Conservation (phyloP, 345 rosid genomes). For the Rhodomyrtus tomentosa region DNA sequence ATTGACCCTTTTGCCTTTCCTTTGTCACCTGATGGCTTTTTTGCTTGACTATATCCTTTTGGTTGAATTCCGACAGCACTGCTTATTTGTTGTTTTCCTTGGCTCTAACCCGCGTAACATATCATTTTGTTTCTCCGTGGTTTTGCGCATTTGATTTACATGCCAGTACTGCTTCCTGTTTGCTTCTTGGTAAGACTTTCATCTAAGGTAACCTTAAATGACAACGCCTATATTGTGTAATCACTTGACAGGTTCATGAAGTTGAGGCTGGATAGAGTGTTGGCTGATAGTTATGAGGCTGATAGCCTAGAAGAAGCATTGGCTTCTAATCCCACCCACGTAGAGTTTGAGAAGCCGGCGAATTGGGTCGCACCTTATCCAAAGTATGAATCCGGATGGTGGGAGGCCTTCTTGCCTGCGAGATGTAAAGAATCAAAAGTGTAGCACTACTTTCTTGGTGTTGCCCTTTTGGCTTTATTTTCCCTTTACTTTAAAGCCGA, state of each 20-base stretch:
- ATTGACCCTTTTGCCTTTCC: no score
- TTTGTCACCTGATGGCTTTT: no score
- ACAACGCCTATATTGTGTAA: background rate
- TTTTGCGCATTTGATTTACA: background rate
- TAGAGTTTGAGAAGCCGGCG: conserved; percentile 71
- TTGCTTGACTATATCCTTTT: background rate
- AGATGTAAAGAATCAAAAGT: conserved; percentile 37
- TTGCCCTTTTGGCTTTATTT: background rate
- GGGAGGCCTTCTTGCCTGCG: conserved; percentile 74
- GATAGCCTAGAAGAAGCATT: conserved; percentile 62
- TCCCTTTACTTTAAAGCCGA: background rate
- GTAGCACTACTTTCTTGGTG: conserved; percentile 6
- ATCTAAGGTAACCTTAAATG: background rate
- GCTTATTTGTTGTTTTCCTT: background rate
- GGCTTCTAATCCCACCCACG: conserved; percentile 52
- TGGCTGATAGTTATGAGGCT: conserved; percentile 63
- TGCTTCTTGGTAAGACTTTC: background rate
- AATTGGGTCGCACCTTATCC: conserved; percentile 93
- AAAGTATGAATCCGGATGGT: conserved; percentile 90
- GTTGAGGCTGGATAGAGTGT: conserved; percentile 87
- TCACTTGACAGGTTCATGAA: conserved; percentile 71
- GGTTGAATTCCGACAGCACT: background rate
- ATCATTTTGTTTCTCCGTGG: background rate
- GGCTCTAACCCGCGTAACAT: background rate
- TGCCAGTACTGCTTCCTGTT: background rate